A percentile compares a stretch with the other conserved stretches of the same genome.
phyloP scores from a whole-genome alignment of 306 rosid genomes.

The Cyamopsis tetragonoloba region DNA sequence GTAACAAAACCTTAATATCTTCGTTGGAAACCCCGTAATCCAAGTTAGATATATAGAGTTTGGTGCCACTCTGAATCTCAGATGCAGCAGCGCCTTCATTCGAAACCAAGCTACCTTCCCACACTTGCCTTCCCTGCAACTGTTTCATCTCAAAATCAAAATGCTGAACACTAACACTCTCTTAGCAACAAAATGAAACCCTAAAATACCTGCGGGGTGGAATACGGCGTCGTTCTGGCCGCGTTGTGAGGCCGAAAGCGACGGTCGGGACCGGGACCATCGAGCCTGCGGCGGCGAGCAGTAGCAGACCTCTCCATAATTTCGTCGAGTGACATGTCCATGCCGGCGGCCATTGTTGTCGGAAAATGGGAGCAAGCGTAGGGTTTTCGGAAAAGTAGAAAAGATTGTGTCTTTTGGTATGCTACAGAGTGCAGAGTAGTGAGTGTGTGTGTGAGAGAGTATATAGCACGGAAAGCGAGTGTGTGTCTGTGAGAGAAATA shows the following conservation, averaged over 20 bases:
- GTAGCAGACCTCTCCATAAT: slow-evolving; percentile 8
- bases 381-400: background rate
- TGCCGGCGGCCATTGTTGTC: slow-evolving; percentile 1
- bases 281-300: background rate
- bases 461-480: background rate
- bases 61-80: slow-evolving; percentile 1
- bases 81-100: background rate
- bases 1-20: slow-evolving; percentile 22
- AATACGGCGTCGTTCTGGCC: slow-evolving; percentile 1
- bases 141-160: background rate
- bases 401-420: background rate
- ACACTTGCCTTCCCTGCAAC: slow-evolving; percentile 8
- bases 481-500: background rate
- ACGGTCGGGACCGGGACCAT: background rate
- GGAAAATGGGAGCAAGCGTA: background rate
- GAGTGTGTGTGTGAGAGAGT: background rate
- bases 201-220: slow-evolving; percentile 1
- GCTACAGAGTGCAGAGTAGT: background rate
- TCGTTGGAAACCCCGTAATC: slow-evolving; percentile 17
- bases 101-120: background rate
- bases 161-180: background rate
- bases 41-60: slow-evolving; percentile 33
- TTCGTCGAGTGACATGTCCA: slow-evolving; percentile 29
- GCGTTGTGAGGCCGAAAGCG: background rate
- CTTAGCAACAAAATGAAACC: background rate